phyloP scores from a whole-genome alignment of 1,284 basidiomycete species.

The Stereum hirsutum region DNA sequence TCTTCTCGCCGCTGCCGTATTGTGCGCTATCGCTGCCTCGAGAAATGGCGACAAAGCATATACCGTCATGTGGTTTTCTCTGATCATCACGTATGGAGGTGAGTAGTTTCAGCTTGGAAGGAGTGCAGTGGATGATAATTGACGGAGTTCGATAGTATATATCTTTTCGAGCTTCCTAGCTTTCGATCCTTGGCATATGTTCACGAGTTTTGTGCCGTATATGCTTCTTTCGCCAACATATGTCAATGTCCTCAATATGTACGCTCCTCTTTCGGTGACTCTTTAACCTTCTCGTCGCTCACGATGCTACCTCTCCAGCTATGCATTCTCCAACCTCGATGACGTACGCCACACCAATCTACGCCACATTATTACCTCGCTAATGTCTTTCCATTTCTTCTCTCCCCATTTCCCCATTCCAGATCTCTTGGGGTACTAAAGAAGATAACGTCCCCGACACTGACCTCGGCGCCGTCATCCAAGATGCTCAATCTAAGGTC shows the following conservation, averaged over 20 bases:
- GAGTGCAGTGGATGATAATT: too few relatives aligned
- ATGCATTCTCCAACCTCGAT: constrained; percentile 45
- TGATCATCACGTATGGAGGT: constrained; percentile 83
- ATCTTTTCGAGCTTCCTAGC: constrained; percentile 50
- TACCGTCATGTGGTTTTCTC: constrained; percentile 74
- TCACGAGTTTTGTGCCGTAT: constrained; percentile 94
- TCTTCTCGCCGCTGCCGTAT: constrained; percentile 65
- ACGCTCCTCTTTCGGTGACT: constrained; percentile 47
- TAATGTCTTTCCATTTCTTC: constrained; percentile 3
- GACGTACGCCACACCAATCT: constrained; percentile 64
- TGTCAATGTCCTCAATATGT: constrained; percentile 85
- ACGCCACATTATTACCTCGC: constrained; percentile 2
- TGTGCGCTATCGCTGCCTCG: constrained; percentile 67
- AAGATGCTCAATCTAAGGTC: constrained; percentile 57
- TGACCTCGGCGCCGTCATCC: constrained; percentile 75
- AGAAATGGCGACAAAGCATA: constrained; percentile 56
- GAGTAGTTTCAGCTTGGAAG: too few relatives aligned
- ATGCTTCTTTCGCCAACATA: constrained; percentile 89
- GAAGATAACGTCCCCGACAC: constrained; percentile 80
- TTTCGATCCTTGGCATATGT: constrained; percentile 89
- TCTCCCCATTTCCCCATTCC: constrained; percentile 22
- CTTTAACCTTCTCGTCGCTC: constrained; percentile 3
- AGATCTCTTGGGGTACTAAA: constrained; percentile 88
- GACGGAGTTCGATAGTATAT: constrained; percentile 53
- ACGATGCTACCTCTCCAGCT: constrained; percentile 9